Base-by-base conservation (phyloP, 2,329 filamentous ascomycete genomes). In the Fusarium aywerte region DNA sequence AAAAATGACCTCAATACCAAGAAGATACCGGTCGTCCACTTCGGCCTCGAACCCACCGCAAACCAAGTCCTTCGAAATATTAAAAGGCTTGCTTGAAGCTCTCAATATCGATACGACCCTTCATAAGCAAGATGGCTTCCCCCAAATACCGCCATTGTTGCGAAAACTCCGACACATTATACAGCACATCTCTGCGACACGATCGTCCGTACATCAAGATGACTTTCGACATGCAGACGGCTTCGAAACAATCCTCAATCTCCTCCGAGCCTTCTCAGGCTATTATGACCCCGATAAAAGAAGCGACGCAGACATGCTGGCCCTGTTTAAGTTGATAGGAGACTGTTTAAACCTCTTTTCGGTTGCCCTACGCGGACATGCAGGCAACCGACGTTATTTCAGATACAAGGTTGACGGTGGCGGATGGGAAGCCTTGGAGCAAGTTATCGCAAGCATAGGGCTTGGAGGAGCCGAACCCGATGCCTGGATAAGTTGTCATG, bases 341-440 rank as follows among this genome's bases (percentile, higher is more conserved):
- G 85, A 85, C 10, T 85, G 91, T n/a, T 81, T 96, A 36, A 88
- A 88, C 31, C 87, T 96, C 15, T 80, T 98, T 27, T 90, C 91
- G 2, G 90, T 90, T 45, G 89, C 89, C 15, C 85, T 99, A 68
- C 87, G 88, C 53, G 88, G 89, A 43, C 93, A 98, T 77, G 85
- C 90, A 44, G 95, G 94, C 20, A 99, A 98, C 79, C 87, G 90
- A 73, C 88, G 92, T 70, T 97, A 95, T 80, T 98, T 98, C 76
- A 87, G 88, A 59, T 89, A 89, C 69, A 85, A 88, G 68, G 88
- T 96, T 29, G 87, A 92, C 59, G 89, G 87, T 21, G 91, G 90
- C 57, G 93, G 95, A 5, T 97, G 93, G 90, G 84, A 89, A 67
- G 87, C 89, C 9, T 77, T 97, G 54, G 90, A 96, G 73, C 87